Conservation (phyloP, 2,329 filamentous ascomycete species). For the Periglandula ipomoeae region DNA sequence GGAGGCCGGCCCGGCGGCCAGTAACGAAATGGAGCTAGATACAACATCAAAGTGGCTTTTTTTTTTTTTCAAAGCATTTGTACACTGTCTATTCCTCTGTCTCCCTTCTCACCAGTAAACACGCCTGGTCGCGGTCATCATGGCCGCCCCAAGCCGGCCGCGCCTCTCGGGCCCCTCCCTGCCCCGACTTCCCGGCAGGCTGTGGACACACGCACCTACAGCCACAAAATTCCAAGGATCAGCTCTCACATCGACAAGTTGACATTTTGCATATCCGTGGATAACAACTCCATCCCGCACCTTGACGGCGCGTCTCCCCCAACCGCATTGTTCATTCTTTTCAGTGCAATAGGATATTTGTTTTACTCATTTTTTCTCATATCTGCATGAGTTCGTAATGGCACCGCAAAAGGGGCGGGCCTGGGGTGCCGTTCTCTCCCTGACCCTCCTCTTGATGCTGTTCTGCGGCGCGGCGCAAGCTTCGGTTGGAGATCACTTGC, state of each 20-base stretch:
- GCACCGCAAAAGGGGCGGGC: constrained; percentile 22
- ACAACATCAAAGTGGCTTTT: no score
- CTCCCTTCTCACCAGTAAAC: no score
- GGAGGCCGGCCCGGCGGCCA: no score
- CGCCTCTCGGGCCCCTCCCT: not conserved
- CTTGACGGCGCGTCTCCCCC: not conserved
- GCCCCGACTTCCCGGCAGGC: not conserved
- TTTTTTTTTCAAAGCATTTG: no score
- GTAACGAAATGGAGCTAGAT: no score
- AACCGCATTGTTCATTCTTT: no score
- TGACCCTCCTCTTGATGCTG: constrained; percentile 28
- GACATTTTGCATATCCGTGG: not conserved
- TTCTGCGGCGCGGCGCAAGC: constrained; percentile 46
- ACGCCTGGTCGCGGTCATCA: no score
- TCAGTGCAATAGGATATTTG: not conserved
- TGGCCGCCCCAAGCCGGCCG: not conserved
- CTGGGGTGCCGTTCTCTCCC: constrained; percentile 21
- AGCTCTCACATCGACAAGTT: not conserved
- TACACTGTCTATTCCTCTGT: no score
- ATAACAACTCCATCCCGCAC: not conserved
- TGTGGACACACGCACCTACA: no score
- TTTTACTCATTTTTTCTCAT: not conserved
- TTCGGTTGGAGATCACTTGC: constrained; percentile 74
- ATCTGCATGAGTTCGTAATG: constrained; percentile 25
- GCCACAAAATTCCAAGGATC: not conserved